Percentiles rank a stretch among this genome's conserved stretches.
phyloP scores from a whole-genome alignment of 2,329 filamentous ascomycete species.

The Lecanosticta acicola region DNA sequence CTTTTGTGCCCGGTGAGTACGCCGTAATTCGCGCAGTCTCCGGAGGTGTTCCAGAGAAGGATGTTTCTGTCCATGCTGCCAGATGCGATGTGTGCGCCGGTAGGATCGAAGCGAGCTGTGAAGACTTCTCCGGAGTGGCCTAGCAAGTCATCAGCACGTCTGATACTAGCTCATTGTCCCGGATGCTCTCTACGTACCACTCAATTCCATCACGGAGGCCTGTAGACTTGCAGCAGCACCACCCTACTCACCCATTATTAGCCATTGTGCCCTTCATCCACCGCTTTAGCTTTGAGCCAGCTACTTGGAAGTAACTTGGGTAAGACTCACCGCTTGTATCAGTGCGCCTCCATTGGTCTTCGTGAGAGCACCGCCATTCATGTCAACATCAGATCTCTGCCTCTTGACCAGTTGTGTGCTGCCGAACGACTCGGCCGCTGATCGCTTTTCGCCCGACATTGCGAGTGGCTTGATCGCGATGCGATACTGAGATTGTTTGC shows the following conservation, averaged over 20 bases:
- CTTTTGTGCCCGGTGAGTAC: constrained; percentile 82
- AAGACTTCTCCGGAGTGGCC: constrained; percentile 79
- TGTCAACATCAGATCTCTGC: constrained; percentile 64
- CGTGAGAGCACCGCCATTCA: constrained; percentile 51
- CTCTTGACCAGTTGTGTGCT: constrained; percentile 81
- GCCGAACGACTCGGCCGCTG: constrained; percentile 77
- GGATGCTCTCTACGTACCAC: constrained; percentile 49
- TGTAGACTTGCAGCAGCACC: constrained; percentile 76
- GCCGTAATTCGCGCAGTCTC: constrained; percentile 91
- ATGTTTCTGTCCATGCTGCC: constrained; percentile 93
- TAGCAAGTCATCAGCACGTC: constrained; percentile 21
- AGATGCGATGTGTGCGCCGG: constrained; percentile 83
- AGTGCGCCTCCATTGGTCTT: constrained; percentile 57
- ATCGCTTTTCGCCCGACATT: constrained; percentile 90
- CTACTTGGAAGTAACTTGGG: constrained; percentile 29
- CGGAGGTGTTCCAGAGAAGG: constrained; percentile 90
- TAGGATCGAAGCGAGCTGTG: constrained; percentile 80
- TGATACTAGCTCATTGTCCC: not conserved
- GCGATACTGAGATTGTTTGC: too few relatives aligned
- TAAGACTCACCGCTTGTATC: constrained; percentile 58
- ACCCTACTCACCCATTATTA: constrained; percentile 48
- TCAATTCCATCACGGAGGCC: constrained; percentile 89
- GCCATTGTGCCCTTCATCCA: constrained; percentile 16
- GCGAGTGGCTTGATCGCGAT: constrained; percentile 12
- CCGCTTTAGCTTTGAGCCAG: constrained; percentile 21